These are phyloP conservation scores for Dactylellina leptospora DNA, from an alignment of 2,329 filamentous ascomycete species.

Conservation along the genomic window DNA sequence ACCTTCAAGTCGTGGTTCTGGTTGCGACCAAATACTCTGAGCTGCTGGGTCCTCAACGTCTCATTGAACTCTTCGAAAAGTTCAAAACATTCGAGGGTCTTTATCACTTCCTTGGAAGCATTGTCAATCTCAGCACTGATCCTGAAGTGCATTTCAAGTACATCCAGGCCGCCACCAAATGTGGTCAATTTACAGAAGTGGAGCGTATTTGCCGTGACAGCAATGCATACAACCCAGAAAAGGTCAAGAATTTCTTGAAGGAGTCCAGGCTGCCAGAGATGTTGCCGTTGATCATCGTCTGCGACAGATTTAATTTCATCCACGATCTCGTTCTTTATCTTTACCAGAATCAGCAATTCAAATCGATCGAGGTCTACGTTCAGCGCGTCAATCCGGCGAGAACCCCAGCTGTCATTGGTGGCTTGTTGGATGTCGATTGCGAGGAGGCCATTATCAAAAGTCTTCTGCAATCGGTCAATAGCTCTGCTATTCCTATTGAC, in stretches of 20 bases:
- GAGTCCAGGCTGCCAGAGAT: conserved; percentile 92
- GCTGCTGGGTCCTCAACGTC: conserved; percentile 81
- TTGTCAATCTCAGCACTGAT: conserved; percentile 96
- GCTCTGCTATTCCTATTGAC: conserved; percentile 87
- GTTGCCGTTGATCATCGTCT: conserved; percentile 95
- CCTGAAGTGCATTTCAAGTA: conserved; percentile 99
- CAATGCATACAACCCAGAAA: conserved; percentile 87
- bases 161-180: conserved; percentile 93
- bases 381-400: conserved; percentile 93
- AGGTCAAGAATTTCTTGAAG: conserved; percentile 99
- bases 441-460: conserved; percentile 97
- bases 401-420: conserved; percentile 91
- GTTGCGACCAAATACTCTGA: conserved; percentile 98
- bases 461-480: conserved; percentile 82
- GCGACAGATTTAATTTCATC: conserved; percentile 98
- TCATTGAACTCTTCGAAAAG: conserved; percentile 96
- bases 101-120: conserved; percentile 97
- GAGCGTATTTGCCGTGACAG: conserved; percentile 97
- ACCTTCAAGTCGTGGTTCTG: conserved; percentile 91
- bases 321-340: conserved; percentile 95
- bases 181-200: conserved; percentile 93
- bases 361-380: conserved; percentile 97
- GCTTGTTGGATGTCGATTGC: conserved; percentile 93
- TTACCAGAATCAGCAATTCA: conserved; percentile 99
- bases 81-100: conserved; percentile 96